Conservation (phyloP, 805 yeast species). For the Kuraishia hungarica region DNA sequence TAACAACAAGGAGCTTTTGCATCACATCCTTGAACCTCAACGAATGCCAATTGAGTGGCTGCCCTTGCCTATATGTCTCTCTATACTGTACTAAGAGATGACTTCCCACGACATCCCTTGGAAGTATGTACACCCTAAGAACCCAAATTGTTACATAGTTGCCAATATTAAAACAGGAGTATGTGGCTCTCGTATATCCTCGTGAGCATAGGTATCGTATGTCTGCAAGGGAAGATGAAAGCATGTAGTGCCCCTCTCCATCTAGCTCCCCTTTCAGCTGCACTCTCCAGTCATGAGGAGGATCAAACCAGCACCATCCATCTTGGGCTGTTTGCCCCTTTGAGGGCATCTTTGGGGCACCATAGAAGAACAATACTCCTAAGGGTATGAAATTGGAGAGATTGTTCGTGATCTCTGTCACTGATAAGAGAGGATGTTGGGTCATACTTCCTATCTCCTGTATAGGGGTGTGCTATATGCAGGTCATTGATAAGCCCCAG, state of each 20-base stretch:
- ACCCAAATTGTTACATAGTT: slow-evolving; percentile 16
- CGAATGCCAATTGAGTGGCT: slow-evolving; percentile 23
- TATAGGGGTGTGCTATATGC: neutral
- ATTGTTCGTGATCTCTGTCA: slow-evolving; percentile 28
- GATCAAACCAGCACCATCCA: slow-evolving; percentile 52
- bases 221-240: slow-evolving; percentile 21
- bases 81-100: slow-evolving; percentile 28
- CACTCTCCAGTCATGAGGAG: slow-evolving; percentile 23
- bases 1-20: slow-evolving; percentile 24
- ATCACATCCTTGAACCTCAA: slow-evolving; percentile 23
- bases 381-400: slow-evolving; percentile 30
- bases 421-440: neutral
- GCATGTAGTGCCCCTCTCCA: slow-evolving; percentile 8
- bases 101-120: slow-evolving; percentile 31
- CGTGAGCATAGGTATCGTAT: slow-evolving; percentile 34
- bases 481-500: neutral
- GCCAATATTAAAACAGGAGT: slow-evolving; percentile 4
- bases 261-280: slow-evolving; percentile 6
- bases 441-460: neutral
- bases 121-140: slow-evolving; percentile 40
- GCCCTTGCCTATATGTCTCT: slow-evolving; percentile 21
- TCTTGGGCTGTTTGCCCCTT: slow-evolving; percentile 29
- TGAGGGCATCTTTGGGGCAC: slow-evolving; percentile 31
- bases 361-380: slow-evolving; percentile 38
- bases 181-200: slow-evolving; percentile 37